Base-by-base conservation (phyloP, 73 alveolate genomes). In the Tetrahymena elliotti region DNA sequence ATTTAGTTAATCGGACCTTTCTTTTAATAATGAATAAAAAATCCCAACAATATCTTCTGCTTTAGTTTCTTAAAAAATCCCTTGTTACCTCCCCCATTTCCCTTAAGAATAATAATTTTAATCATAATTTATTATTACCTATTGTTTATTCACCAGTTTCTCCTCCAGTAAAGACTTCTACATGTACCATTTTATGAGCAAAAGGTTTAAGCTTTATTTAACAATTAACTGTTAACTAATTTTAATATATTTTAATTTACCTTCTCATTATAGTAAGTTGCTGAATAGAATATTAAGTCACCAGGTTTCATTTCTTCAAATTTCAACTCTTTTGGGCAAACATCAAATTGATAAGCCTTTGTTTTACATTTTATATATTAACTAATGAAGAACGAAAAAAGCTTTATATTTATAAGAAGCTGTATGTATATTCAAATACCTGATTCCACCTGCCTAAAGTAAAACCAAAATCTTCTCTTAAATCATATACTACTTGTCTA, bases 151-250 rank as follows among this genome's bases (percentile, higher is more conserved):
- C 83, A 33, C 83, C 97, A 84, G 92, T 84, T 0, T 95, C 98
- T 94, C 97, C 98, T 24, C 99, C 99, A 20, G 96, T 93, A 95
- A 83, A 98, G 37, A 98, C 97, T 97, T 98, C 99, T 34, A 98
- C 99, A 96, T 98, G 99, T 83, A 98, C 99, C 98, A 98, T 98
- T 96, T 98, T 97, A 96, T 98, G 99, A 93, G 94, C 94, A 83
- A 98, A 99, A 35, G 96, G 96, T 53, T 94, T 68, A 68, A 68
- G 88, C 88, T 68, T 27, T 68, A 22, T 68, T 22, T 24, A 27
- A 11, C 31, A 2, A 24, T 27, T 27, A 27, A 68, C 1, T 68
- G 36, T 2, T 10, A n/a, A 0, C 1, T 68, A 3, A 7, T 3
- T 68, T 68, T 22, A 4, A n/a, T 68, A 11, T 16, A 68, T 68